phyloP scores from a whole-genome alignment of 116 monocot genomes.

The Iris pallida region DNA sequence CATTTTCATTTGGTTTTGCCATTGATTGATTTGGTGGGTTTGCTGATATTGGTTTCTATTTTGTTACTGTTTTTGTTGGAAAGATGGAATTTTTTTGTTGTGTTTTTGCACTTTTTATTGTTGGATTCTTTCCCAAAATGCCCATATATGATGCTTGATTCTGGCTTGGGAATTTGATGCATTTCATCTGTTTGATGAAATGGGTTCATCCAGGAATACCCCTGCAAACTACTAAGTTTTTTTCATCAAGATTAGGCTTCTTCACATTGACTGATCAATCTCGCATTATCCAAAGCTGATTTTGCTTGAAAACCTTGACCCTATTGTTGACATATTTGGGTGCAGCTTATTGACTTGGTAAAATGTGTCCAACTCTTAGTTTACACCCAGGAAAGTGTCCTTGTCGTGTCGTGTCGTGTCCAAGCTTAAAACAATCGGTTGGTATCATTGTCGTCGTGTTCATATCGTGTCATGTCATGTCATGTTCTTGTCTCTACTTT shows the following conservation, averaged over 20 bases:
- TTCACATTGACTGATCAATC: neutral
- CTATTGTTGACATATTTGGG: neutral
- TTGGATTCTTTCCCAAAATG: neutral
- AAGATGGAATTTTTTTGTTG: neutral
- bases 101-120: neutral
- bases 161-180: neutral
- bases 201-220: no score
- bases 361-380: no score
- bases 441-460: no score
- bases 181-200: no score
- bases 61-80: constrained; percentile 1
- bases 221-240: no score
- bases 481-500: neutral
- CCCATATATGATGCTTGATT: no score
- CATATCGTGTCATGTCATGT: no score
- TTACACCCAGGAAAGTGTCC: no score
- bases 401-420: no score
- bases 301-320: neutral
- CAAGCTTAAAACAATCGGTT: no score
- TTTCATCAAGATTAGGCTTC: constrained; percentile 7
- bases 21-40: neutral
- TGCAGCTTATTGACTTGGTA: neutral
- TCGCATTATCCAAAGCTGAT: neutral
- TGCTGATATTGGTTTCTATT: neutral
- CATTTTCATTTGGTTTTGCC: no score